Evolutionary conservation across 306 rosid genomes (phyloP), one percentile per base, ranked within the genome.

Genomic region (Citrullus amarus): DNA sequence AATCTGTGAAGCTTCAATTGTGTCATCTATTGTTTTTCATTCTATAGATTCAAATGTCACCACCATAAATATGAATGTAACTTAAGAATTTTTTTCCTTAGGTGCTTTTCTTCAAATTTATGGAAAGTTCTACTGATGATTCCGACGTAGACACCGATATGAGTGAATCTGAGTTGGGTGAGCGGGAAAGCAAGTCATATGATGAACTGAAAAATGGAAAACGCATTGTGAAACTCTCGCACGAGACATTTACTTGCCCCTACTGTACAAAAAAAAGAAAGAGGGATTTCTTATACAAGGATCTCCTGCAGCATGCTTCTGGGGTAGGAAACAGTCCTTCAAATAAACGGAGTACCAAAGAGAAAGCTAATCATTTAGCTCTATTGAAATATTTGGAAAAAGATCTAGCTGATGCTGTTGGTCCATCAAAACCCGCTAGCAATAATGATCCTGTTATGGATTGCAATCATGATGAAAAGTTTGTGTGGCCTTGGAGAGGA

Each of bases 401-500:
- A 18, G 89, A 92, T 89, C 71, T 88, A 28, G 82, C 59, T 48
- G 61, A 81, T 58, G 79, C 81, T 81, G 65, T n/a, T 78, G 83
- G 86, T 85, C 88, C 92, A 25, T 84, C 93, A 63, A 78, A 83
- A 80, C 84, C 80, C 76, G 86, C 3, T 20, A 77, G 14, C 65
- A 85, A 86, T 78, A 86, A 86, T 58, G 87, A 90, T 28, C 86
- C 89, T 62, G 78, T 78, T 30, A 60, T 76, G n/a, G 79, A 62
- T 71, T 86, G 86, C 46, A 78, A 89, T 81, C 89, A 83, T 14
- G 91, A 86, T 81, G 92, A 88, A 80, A 90, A 83, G 59, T 87
- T 93, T 70, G 97, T 96, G 76, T 91, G 96, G 97, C 98, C 99
- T 53, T 93, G 99, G 99, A 87, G 84, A 62, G 98, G 98, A 71